A percentile compares a stretch with the other conserved stretches of the same genome.
Conservation (phyloP, 495 filamentous ascomycete species). For the Penicillium pancosmium region DNA sequence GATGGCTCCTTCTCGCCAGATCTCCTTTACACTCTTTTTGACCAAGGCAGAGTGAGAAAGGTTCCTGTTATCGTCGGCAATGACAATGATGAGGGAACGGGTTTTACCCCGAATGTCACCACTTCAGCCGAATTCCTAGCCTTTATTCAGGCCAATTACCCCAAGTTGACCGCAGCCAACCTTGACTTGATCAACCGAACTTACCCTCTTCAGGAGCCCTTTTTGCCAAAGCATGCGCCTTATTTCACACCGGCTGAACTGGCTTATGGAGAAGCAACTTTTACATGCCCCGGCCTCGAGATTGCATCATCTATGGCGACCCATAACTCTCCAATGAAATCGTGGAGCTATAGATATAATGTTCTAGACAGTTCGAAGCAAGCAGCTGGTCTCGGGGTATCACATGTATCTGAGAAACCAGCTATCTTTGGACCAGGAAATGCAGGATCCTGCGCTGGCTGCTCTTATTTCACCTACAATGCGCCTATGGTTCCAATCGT, state of each 20-base stretch:
- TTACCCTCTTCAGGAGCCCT: constrained; percentile 53
- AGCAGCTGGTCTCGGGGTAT: constrained; percentile 59
- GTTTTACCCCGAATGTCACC: constrained; percentile 55
- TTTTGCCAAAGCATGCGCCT: constrained; percentile 37
- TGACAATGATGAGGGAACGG: constrained; percentile 66
- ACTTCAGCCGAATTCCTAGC: constrained; percentile 42
- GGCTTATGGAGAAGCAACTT: constrained; percentile 67
- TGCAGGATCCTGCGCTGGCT: constrained; percentile 20
- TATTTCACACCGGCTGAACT: constrained; percentile 59
- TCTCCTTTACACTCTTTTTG: constrained; percentile 56
- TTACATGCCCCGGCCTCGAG: constrained; percentile 59
- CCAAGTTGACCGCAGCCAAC: constrained; percentile 51
- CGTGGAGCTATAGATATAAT: constrained; percentile 66
- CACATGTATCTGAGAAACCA: constrained; percentile 62
- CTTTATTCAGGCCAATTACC: constrained; percentile 66
- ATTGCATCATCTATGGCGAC: constrained; percentile 46
- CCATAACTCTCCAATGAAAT: constrained; percentile 29
- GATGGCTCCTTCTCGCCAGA: constrained; percentile 58
- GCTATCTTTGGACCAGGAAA: constrained; percentile 55
- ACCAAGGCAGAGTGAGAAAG: constrained; percentile 56
- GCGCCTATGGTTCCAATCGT: constrained; percentile 53
- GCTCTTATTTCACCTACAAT: constrained; percentile 38
- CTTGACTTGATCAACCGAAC: constrained; percentile 53
- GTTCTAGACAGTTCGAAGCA: constrained; percentile 52
- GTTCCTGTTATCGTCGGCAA: constrained; percentile 69